phyloP scores from a whole-genome alignment of 495 filamentous ascomycete species.

The Hyaloscypha hepaticicola region DNA sequence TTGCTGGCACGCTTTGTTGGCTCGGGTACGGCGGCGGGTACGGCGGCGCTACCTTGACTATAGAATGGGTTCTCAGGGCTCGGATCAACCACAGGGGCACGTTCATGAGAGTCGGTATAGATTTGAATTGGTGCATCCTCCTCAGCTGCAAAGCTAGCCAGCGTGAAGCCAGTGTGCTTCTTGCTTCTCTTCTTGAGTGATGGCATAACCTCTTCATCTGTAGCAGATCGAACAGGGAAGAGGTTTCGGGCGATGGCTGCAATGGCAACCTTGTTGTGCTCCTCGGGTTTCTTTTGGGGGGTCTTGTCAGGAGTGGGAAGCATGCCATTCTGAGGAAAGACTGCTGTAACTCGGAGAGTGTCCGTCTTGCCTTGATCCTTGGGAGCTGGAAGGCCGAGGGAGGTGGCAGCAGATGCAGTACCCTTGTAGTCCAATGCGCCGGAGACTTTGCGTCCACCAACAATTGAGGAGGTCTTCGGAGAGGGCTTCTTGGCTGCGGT shows the following conservation, averaged over 20 bases:
- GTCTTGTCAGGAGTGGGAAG: constrained; percentile 92
- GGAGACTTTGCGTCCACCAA: constrained; percentile 39
- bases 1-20: constrained; percentile 38
- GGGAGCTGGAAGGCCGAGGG: constrained; percentile 37
- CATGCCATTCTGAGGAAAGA: constrained; percentile 44
- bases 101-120: constrained; percentile 86
- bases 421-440: constrained; percentile 37
- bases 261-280: constrained; percentile 49
- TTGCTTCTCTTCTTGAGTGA: constrained; percentile 50
- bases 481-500: constrained; percentile 54
- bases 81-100: constrained; percentile 68
- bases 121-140: constrained; percentile 67
- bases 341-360: constrained; percentile 18
- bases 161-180: constrained; percentile 55
- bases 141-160: constrained; percentile 68
- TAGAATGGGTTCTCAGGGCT: constrained; percentile 76
- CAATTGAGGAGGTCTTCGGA: constrained; percentile 32
- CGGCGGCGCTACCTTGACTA: constrained; percentile 28
- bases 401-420: constrained; percentile 37
- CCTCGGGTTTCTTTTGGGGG: constrained; percentile 67
- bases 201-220: constrained; percentile 55
- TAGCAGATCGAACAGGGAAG: constrained; percentile 53
- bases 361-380: constrained; percentile 17
- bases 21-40: constrained; percentile 38
- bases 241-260: constrained; percentile 70